Base-by-base conservation (phyloP, 805 yeast species). In the Nakazawaea sp. region DNA sequence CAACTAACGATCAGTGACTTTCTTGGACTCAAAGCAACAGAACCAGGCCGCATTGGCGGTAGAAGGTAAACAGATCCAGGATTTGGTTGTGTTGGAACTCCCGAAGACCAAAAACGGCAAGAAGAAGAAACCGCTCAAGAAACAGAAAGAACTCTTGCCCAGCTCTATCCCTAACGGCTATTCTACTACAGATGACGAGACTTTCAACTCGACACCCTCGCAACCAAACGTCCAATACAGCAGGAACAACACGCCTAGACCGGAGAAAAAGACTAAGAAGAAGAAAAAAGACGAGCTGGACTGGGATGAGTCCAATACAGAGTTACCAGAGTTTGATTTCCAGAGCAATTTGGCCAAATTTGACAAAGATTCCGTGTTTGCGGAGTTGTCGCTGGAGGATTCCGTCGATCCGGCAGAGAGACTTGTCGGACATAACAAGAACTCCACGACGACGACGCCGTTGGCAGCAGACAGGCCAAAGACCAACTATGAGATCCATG, bases 341-440 rank as follows among this genome's bases (percentile, higher is more conserved):
- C 85, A 76, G 38, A 79, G 85, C 11, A 85, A 83, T 52, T 66
- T 89, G 44, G 80, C 80, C 18, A 76, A 78, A 65, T 89, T 89
- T 51, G 92, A 89, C 56, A 89, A 89, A 56, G 64, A 68, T 41
- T 67, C 78, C 5, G 90, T 88, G 3, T 82, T 89, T 56, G 83
- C 81, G 33, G 87, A 86, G 52, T 70, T 89, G 50, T 76, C 75
- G 35, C 68, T 68, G 43, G 61, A 66, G 37, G 96, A 88, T 52
- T 68, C 64, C 15, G 66, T 75, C 13, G 74, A 69, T 27, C 79
- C 81, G 1, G 62, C 68, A 11, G 66, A 72, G 30, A 67, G 95
- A 46, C 65, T 86, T 32, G 95, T 84, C 5, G 78, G 87, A 3
- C 84, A 80, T 53, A 88, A 88, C 51, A 79, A 74, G 46, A 49